Base-by-base conservation (phyloP, 495 filamentous ascomycete species). In the Aspergillus sclerotioniger region DNA sequence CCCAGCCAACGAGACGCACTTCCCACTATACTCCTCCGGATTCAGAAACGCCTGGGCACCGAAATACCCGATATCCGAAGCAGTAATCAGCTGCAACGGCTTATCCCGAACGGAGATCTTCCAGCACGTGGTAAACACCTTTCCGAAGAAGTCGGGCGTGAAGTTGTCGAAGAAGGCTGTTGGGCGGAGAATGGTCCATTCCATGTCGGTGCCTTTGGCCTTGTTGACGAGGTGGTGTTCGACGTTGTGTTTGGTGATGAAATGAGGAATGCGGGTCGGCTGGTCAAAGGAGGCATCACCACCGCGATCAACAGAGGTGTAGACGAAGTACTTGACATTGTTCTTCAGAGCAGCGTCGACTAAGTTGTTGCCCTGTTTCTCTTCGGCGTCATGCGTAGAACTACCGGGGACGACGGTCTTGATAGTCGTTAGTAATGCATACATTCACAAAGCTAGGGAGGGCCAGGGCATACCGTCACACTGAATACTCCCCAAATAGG, bases 121-220 rank as follows among this genome's bases (percentile, higher is more conserved):
- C 65, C 83, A 74, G 6, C 77, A 71, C 0, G 85, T 79, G 1
- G 74, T 53, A 65, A 90, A 88, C 0, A 85, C 73, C 57, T 84
- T 86, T 37, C 82, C 84, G 12, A 73, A 58, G 61, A 88, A 83
- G 39, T 76, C 80, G 0, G 82, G 80, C 0, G 69, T 75, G 16
- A 88, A 65, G 62, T 87, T 88, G 8, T 90, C 88, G 71, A 88
- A 82, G 70, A 90, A 91, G 0, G 82, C 82, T 0, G 80, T 78
- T 0, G 87, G 85, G n/a, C 85, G 78, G 4, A 88, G 67, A 21
- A 88, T 82, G 0, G 80, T 82, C 80, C 82, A 88, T 3, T 63
- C 58, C 83, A 89, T 87, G 31, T 68, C 62, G 0, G 57, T 71
- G 7, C 58, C 60, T 44, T 68, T 63, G 16, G 71, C 65, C 17